Evolutionary conservation across 2,329 filamentous ascomycete genomes (phyloP).

Genomic region (Paraconiothyrium sp.): DNA sequence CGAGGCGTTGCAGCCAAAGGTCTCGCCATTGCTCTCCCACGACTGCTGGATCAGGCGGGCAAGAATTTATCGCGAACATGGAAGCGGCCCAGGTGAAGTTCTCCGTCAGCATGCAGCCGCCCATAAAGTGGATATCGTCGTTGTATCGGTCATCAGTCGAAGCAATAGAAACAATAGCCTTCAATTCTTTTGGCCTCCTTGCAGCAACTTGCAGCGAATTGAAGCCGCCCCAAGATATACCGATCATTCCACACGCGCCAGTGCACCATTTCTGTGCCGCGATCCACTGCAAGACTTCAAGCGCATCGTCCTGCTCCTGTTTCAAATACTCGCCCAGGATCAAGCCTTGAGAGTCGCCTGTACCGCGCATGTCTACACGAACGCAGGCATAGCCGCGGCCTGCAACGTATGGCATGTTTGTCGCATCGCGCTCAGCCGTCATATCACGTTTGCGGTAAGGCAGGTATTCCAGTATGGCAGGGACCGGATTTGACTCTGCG

Average conservation of each 20-base stretch:
- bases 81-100: constrained; percentile 16
- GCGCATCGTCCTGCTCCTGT: constrained; percentile 12
- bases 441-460: constrained; percentile 13
- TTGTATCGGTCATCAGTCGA: constrained; percentile 11
- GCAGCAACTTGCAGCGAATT: constrained; percentile 14
- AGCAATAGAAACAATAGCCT: constrained; percentile 9
- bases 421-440: constrained; percentile 14
- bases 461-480: constrained; percentile 12
- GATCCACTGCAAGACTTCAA: constrained; percentile 11
- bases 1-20: constrained; percentile 11
- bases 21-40: constrained; percentile 15
- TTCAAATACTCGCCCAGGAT: constrained; percentile 13
- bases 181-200: constrained; percentile 7
- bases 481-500: constrained; percentile 7
- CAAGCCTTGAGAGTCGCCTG: constrained; percentile 13
- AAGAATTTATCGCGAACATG: constrained; percentile 14
- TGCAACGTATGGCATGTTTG: constrained; percentile 13
- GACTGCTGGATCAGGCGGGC: constrained; percentile 11
- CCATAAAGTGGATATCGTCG: constrained; percentile 14
- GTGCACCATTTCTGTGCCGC: constrained; percentile 15
- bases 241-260: constrained; percentile 13
- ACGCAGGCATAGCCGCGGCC: constrained; percentile 14
- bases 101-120: constrained; percentile 9
- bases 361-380: constrained; percentile 14
- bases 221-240: constrained; percentile 15